A percentile compares a stretch with the other conserved stretches of the same genome.
Conservation (phyloP, 257 asterid genomes). For the Ehretia macrophylla region DNA sequence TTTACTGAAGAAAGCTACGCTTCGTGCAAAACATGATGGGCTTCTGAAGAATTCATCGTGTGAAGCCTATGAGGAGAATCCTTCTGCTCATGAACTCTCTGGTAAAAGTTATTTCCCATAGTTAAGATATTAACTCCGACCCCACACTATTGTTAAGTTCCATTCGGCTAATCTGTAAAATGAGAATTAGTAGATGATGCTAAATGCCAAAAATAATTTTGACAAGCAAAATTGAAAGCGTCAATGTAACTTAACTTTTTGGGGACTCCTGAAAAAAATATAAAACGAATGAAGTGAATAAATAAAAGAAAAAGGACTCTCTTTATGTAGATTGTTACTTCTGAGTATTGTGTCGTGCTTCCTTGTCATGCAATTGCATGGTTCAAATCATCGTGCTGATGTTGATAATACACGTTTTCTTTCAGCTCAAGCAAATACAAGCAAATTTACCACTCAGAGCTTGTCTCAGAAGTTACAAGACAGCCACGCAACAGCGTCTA, state of each 20-base stretch:
- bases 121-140: not conserved
- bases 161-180: too few species aligned
- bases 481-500: constrained; percentile 55
- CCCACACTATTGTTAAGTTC: too few species aligned
- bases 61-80: constrained; percentile 14
- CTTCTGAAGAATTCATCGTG: constrained; percentile 32
- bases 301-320: too few species aligned
- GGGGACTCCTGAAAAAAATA: too few species aligned
- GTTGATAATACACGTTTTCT: constrained; percentile 1
- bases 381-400: not conserved
- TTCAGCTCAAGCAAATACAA: constrained; percentile 61
- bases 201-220: too few species aligned
- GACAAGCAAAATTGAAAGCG: too few species aligned
- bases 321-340: too few species aligned
- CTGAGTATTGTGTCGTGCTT: too few species aligned
- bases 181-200: too few species aligned
- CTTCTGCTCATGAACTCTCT: constrained; percentile 33
- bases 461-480: constrained; percentile 61
- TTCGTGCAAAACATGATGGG: constrained; percentile 50
- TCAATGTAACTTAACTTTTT: too few species aligned
- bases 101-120: constrained; percentile 35
- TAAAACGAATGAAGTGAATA: too few species aligned
- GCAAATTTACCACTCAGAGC: constrained; percentile 43
- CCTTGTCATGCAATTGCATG: not conserved
- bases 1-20: constrained; percentile 70